These are phyloP conservation scores for Nissolia schottii DNA, from an alignment of 306 rosid species.

Conservation along the genomic window DNA sequence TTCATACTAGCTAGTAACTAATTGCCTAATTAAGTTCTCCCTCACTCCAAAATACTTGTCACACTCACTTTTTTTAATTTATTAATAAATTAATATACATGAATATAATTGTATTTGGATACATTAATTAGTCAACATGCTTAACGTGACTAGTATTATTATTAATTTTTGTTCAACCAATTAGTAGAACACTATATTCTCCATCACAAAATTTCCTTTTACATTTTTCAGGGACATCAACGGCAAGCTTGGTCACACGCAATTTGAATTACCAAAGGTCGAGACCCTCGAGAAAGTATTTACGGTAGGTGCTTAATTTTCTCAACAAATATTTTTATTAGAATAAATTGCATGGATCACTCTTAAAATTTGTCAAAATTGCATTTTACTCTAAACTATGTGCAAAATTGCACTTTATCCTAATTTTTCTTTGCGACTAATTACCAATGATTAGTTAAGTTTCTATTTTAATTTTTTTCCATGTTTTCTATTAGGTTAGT, in stretches of 20 bases:
- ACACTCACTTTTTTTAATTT: no score
- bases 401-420: no score
- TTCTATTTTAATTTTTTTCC: no score
- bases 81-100: no score
- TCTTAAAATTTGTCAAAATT: no score
- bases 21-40: neutral
- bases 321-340: neutral
- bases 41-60: no score
- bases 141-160: neutral
- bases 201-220: neutral
- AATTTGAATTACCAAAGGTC: slow-evolving; percentile 24
- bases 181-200: neutral
- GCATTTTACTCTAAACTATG: no score
- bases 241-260: slow-evolving; percentile 34
- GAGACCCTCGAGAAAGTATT: neutral
- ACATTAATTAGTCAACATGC: neutral
- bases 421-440: no score
- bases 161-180: neutral
- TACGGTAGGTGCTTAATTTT: neutral
- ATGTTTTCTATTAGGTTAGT: no score
- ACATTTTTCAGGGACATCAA: slow-evolving; percentile 49
- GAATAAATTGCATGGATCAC: neutral
- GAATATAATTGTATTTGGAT: no score
- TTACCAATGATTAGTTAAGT: no score
- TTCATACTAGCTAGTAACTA: neutral